Percentiles rank a stretch among this genome's conserved stretches.
Evolutionary conservation across 306 rosid genomes (phyloP).

Genomic region (Echinosophora koreensis): DNA sequence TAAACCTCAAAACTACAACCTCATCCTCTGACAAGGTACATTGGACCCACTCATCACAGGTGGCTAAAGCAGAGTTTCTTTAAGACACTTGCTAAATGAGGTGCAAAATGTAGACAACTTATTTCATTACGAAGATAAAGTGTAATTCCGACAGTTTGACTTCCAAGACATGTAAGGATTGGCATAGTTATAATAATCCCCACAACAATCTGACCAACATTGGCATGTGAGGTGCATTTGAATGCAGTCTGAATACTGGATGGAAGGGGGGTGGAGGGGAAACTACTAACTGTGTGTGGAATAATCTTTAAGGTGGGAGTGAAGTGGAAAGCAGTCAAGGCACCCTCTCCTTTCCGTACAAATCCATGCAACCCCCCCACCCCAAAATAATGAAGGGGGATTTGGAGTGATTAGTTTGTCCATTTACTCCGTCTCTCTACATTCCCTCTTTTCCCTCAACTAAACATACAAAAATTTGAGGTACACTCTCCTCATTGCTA

Average conservation of each 20-base stretch:
- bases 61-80: not conserved
- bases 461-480: not conserved
- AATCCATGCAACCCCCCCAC: not conserved
- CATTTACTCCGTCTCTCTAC: not conserved
- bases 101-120: slow-evolving; percentile 16
- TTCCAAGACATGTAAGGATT: not conserved
- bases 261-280: not conserved
- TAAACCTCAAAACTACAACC: not conserved
- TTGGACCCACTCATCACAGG: not conserved
- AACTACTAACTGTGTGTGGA: not conserved
- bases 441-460: not conserved
- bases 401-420: not conserved
- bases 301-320: not conserved
- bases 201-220: slow-evolving; percentile 9
- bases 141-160: not conserved
- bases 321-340: slow-evolving; percentile 16
- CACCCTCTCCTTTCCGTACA: too few relatives aligned
- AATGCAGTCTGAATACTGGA: slow-evolving; percentile 11
- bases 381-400: not conserved
- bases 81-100: not conserved
- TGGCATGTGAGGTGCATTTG: slow-evolving; percentile 25
- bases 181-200: not conserved
- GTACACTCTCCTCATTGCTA: not conserved
- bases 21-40: not conserved
- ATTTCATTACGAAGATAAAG: slow-evolving; percentile 1